These are phyloP conservation scores for Entomortierella lignicola DNA, from an alignment of 192 early-diverging fungal species.

Conservation along the genomic window DNA sequence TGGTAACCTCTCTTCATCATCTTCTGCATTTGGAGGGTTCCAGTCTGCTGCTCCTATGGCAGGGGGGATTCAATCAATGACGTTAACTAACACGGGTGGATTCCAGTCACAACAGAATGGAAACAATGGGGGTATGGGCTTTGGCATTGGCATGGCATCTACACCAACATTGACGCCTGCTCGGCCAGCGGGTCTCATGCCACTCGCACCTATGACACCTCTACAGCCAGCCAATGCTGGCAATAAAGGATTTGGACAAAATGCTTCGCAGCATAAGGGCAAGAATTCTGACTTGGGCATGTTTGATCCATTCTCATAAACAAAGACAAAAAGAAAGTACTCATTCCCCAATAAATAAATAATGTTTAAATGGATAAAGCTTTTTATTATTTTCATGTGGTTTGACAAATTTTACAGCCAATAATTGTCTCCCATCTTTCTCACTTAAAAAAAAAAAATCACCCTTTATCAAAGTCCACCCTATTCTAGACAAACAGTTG, in stretches of 20 bases:
- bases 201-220: slow-evolving; percentile 36
- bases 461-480: too few species aligned
- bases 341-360: neutral
- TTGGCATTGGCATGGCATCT: slow-evolving; percentile 29
- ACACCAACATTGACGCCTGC: slow-evolving; percentile 20
- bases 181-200: slow-evolving; percentile 25
- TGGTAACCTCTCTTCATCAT: slow-evolving; percentile 43
- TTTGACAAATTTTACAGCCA: neutral
- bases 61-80: slow-evolving; percentile 21
- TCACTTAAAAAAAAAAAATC: too few species aligned
- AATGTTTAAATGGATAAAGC: neutral
- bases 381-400: neutral
- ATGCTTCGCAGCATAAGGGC: slow-evolving; percentile 27
- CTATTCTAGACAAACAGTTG: slow-evolving; percentile 4
- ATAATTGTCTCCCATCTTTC: too few species aligned
- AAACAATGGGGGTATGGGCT: slow-evolving; percentile 13
- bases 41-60: slow-evolving; percentile 27
- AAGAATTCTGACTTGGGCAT: slow-evolving; percentile 51
- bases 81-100: slow-evolving; percentile 30
- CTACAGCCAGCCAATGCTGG: slow-evolving; percentile 34
- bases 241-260: slow-evolving; percentile 11
- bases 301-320: slow-evolving; percentile 54
- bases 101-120: slow-evolving; percentile 32
- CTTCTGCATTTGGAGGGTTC: slow-evolving; percentile 49
- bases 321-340: neutral